These are phyloP conservation scores for Entomortierella chlamydospora DNA, from an alignment of 192 early-diverging fungal genomes.

Conservation along the genomic window DNA sequence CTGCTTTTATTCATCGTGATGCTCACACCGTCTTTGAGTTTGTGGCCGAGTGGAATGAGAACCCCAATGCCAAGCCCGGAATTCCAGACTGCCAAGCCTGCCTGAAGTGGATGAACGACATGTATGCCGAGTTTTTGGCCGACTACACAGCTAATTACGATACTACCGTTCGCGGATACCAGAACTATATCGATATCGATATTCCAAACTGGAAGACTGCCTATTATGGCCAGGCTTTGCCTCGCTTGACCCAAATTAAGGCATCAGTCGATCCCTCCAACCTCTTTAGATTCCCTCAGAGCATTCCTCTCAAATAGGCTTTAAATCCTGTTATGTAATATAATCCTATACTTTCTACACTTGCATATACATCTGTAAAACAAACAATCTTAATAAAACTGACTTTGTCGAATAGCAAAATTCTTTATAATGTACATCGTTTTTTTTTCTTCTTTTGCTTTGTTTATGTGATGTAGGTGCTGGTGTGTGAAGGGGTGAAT, in stretches of 20 bases:
- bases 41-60: conserved; percentile 42
- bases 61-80: conserved; percentile 37
- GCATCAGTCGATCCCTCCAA: conserved; percentile 39
- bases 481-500: too few relatives aligned
- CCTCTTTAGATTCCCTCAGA: conserved; percentile 53
- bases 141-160: conserved; percentile 28
- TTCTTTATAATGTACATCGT: too few relatives aligned
- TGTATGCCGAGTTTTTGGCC: conserved; percentile 46
- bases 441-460: too few relatives aligned
- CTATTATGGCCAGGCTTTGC: conserved; percentile 51
- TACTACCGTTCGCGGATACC: conserved; percentile 29
- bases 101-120: conserved; percentile 39
- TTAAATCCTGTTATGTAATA: too few relatives aligned
- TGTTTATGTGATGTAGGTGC: too few relatives aligned
- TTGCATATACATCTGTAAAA: too few relatives aligned
- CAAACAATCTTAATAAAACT: too few relatives aligned
- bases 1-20: conserved; percentile 53
- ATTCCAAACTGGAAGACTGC: conserved; percentile 46
- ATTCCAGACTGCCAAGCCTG: conserved; percentile 31
- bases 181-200: conserved; percentile 58
- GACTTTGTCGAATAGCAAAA: too few relatives aligned
- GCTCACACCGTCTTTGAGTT: conserved; percentile 53
- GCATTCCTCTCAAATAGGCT: conserved; percentile 47
- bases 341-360: too few relatives aligned
- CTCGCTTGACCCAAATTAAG: conserved; percentile 44